Evolutionary conservation across 148 eudicot species (phyloP).

Genomic region (Fagopyrum esculentum): DNA sequence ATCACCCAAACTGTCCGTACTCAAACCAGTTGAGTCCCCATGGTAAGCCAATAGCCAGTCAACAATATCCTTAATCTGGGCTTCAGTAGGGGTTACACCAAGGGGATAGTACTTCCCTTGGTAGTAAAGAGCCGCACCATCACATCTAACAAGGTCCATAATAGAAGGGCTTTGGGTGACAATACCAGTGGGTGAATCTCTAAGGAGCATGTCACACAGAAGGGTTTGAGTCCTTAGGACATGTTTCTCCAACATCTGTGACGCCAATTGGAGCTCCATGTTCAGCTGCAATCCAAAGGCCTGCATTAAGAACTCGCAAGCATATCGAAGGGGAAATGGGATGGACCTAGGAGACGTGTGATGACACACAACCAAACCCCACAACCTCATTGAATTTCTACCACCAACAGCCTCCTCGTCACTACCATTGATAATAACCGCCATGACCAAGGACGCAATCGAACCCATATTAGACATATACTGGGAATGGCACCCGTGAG

Average conservation of each 20-base stretch:
- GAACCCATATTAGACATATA: conserved; percentile 99
- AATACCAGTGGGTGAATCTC: conserved; percentile 79
- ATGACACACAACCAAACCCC: conserved; percentile 98
- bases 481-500: conserved; percentile 92
- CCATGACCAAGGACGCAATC: conserved; percentile 76
- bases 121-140: conserved; percentile 83
- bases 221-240: conserved; percentile 80
- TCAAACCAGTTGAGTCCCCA: conserved; percentile 83
- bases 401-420: conserved; percentile 51
- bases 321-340: conserved; percentile 89
- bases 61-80: conserved; percentile 77
- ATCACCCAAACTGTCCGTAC: conserved; percentile 83
- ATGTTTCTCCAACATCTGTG: conserved; percentile 68
- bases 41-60: conserved; percentile 65
- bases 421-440: conserved; percentile 69
- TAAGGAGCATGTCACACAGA: conserved; percentile 87
- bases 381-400: conserved; percentile 57
- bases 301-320: conserved; percentile 97
- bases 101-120: conserved; percentile 62
- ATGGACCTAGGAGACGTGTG: conserved; percentile 74
- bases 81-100: conserved; percentile 81
- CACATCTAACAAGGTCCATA: conserved; percentile 89
- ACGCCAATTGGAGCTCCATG: conserved; percentile 78
- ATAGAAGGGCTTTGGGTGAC: conserved; percentile 85
- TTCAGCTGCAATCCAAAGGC: conserved; percentile 88